Conservation (phyloP, 805 yeast species). For the Barnettozyma populi region DNA sequence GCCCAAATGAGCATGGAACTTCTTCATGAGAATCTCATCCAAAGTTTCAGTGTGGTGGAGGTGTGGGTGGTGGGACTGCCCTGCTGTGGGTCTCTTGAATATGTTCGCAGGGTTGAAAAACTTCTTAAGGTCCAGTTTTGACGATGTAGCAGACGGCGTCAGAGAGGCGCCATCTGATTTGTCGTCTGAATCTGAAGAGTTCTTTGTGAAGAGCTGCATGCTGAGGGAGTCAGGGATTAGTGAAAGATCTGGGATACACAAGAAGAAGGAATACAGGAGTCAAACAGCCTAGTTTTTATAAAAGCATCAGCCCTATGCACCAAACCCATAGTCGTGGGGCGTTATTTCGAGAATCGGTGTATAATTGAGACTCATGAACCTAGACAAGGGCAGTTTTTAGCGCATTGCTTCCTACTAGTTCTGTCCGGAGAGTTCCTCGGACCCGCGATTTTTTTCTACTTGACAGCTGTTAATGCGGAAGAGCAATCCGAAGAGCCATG, state of each 20-base stretch:
- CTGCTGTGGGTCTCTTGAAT: constrained; percentile 5
- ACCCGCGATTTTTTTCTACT: background rate
- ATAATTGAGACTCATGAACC: background rate
- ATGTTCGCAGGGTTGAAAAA: constrained; percentile 17
- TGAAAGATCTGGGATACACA: background rate
- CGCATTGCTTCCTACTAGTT: background rate
- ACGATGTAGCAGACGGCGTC: constrained; percentile 1
- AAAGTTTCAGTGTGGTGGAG: constrained; percentile 28
- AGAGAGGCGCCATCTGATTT: background rate
- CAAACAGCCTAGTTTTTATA: background rate
- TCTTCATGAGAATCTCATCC: constrained; percentile 47
- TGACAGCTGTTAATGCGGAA: background rate
- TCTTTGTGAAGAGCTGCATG: constrained; percentile 1
- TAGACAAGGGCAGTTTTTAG: background rate
- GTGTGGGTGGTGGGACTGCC: background rate
- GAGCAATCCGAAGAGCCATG: background rate
- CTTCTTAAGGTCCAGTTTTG: constrained; percentile 19
- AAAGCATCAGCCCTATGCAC: background rate
- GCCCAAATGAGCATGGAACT: constrained; percentile 64
- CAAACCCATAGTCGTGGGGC: no score
- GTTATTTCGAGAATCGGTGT: background rate
- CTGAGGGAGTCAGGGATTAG: background rate
- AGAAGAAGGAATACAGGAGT: background rate
- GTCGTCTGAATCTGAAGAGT: background rate
- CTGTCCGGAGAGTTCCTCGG: background rate